These are phyloP conservation scores for Dactylorhiza incarnata DNA, from an alignment of 106 monocot genomes.

Conservation along the genomic window DNA sequence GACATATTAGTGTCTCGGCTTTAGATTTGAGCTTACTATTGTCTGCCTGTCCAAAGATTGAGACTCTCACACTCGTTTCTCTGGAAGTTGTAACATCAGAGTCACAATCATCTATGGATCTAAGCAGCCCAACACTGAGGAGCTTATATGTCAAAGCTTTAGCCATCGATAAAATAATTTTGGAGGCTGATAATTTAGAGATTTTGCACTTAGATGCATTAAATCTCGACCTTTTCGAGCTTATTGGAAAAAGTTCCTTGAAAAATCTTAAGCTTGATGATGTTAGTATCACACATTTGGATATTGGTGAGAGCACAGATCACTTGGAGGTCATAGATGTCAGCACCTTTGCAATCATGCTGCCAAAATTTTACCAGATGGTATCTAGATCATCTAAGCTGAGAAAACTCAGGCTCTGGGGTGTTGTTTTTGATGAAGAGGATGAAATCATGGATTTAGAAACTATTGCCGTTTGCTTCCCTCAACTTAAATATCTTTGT, in stretches of 20 bases:
- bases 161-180: conserved; percentile 74
- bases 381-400: conserved; percentile 74
- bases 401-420: conserved; percentile 75
- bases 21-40: conserved; percentile 76
- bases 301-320: conserved; percentile 78
- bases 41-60: conserved; percentile 76
- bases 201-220: conserved; percentile 68
- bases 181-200: conserved; percentile 91
- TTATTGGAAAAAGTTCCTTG: conserved; percentile 71
- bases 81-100: conserved; percentile 84
- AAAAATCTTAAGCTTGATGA: conserved; percentile 83
- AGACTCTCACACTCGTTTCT: conserved; percentile 53
- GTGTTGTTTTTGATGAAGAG: conserved; percentile 89
- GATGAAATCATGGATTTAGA: conserved; percentile 91
- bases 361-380: conserved; percentile 89
- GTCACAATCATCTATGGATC: conserved; percentile 72
- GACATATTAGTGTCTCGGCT: conserved; percentile 71
- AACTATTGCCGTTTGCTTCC: conserved; percentile 66
- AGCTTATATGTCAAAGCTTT: conserved; percentile 56
- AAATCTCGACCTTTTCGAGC: conserved; percentile 87
- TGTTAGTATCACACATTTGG: conserved; percentile 89
- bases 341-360: conserved; percentile 75
- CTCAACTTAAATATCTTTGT: conserved; percentile 63
- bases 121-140: conserved; percentile 70
- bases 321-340: conserved; percentile 83